Evolutionary conservation across 352 stramenopile species (phyloP).

Genomic region (Phytophthora podocarpi): DNA sequence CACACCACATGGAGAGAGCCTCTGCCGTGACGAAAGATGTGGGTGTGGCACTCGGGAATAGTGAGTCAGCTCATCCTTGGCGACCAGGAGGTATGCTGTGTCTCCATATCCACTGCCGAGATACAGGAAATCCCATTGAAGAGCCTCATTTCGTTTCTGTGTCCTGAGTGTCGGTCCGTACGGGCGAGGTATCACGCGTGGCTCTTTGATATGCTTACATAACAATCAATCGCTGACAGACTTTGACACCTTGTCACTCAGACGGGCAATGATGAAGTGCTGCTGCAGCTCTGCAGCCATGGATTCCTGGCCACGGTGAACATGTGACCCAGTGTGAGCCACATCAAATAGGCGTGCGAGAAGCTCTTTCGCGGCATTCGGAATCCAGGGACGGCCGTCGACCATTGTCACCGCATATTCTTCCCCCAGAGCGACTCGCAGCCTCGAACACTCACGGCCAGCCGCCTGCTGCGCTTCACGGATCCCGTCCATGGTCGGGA

Average conservation of each 20-base stretch:
- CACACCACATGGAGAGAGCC: neutral
- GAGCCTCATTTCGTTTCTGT: slow-evolving; percentile 6
- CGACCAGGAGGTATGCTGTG: slow-evolving; percentile 4
- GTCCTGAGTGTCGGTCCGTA: slow-evolving; percentile 1
- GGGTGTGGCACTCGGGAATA: slow-evolving; percentile 1
- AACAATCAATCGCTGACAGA: slow-evolving; percentile 6
- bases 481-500: slow-evolving; percentile 3
- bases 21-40: slow-evolving; percentile 7
- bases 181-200: neutral
- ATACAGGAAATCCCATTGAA: slow-evolving; percentile 21
- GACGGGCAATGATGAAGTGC: neutral
- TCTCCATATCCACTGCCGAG: slow-evolving; percentile 4
- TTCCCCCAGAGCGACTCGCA: slow-evolving; percentile 6
- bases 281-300: neutral
- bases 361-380: slow-evolving; percentile 1
- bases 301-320: slow-evolving; percentile 7
- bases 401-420: neutral
- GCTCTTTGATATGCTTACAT: slow-evolving; percentile 20
- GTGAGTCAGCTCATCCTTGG: neutral
- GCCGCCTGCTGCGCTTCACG: neutral
- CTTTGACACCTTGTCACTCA: neutral
- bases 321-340: slow-evolving; percentile 9
- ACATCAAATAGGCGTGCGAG: slow-evolving; percentile 11
- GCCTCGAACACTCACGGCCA: neutral
- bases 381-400: neutral